These are phyloP conservation scores for Apophysomyces sp. DNA, from an alignment of 371 early-diverging fungal species.

Conservation along the genomic window DNA sequence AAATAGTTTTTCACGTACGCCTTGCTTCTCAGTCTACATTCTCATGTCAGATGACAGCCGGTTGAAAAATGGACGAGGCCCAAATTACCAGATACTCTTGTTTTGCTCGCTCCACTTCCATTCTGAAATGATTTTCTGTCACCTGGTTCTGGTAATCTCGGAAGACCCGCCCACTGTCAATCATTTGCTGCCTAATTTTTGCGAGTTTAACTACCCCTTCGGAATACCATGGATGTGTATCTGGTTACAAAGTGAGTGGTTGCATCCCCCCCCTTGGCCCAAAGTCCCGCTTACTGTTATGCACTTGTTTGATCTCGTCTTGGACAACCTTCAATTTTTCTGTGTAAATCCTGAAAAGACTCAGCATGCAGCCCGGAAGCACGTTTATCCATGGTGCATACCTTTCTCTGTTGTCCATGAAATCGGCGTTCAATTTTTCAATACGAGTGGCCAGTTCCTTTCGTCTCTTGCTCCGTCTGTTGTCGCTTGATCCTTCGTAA, in stretches of 20 bases:
- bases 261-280: neutral
- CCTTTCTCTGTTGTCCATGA: constrained; percentile 42
- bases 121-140: constrained; percentile 62
- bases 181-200: constrained; percentile 50
- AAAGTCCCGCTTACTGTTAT: constrained; percentile 19
- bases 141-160: constrained; percentile 70
- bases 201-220: constrained; percentile 65
- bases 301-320: constrained; percentile 27
- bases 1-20: constrained; percentile 72
- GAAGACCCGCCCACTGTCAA: constrained; percentile 56
- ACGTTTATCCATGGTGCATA: constrained; percentile 13
- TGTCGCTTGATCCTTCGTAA: constrained; percentile 24
- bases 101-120: constrained; percentile 55
- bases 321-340: constrained; percentile 28
- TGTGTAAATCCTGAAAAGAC: constrained; percentile 25
- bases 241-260: constrained; percentile 20
- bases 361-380: neutral
- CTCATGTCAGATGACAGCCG: neutral
- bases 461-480: constrained; percentile 29
- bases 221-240: constrained; percentile 66
- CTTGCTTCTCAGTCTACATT: constrained; percentile 62
- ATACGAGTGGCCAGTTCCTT: constrained; percentile 36
- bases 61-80: neutral
- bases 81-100: constrained; percentile 55
- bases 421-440: constrained; percentile 39